Evolutionary conservation across 1,139 yeast genomes (phyloP), one percentile per base, ranked within the genome.

Genomic region (Pichia inconspicua): DNA sequence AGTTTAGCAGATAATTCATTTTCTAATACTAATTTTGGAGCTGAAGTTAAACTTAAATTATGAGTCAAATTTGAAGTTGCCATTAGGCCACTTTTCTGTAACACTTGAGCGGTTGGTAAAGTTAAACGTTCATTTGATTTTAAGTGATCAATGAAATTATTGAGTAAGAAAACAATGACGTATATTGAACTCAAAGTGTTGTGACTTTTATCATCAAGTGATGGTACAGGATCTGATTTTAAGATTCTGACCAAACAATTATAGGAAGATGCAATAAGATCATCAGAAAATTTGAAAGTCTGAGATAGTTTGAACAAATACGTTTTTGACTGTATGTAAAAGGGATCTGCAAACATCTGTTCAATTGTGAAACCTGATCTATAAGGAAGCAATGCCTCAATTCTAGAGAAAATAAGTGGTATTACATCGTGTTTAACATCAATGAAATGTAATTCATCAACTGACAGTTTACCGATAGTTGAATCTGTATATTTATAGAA

Each of bases 301-400:
- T 17, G 4, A 2, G 59, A 56, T 25, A 64, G 48, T 39, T 53
- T 53, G 10, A 57, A 17, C 28, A 66, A 45, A 31, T 61, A 58
- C 6, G 48, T 46, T 40, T 55, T 56, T 17, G 60, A 49, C 32
- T 58, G 59, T 12, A 52, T 50, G 48, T 56, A 65, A 35, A 48
- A 49, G 1, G 61, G 59, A 48, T 65, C 68, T 8, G 56, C 54
- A 34, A 61, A 60, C 11, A 64, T 50, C 46, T 63, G 65, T 10
- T 58, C 47, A 11, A 61, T 42, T 2, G 59, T 53, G 22, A 55
- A 53, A 1, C 66, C 66, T 2, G 67, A 57, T 40, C 56, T 57
- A 22, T 60, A 53, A 2, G 69, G 68, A 17, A 66, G 50, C 4
- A 56, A 25, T 1, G 48, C 31, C 42, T 60, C 63, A 5, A 65